Evolutionary conservation across 345 rosid species (phyloP).

Genomic region (Brassica rapa): DNA sequence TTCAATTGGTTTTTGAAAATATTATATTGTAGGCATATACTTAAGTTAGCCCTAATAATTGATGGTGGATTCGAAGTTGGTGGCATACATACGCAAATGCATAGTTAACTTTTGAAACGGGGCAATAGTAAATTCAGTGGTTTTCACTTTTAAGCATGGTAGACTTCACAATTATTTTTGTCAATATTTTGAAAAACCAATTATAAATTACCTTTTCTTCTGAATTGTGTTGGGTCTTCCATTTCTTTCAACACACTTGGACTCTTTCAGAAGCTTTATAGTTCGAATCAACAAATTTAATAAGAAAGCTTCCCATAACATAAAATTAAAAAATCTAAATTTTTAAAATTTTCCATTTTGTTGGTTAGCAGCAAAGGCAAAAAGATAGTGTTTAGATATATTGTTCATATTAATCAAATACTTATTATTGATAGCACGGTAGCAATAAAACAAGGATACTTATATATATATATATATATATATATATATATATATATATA

Average conservation of each 20-base stretch:
- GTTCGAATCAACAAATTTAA: not conserved
- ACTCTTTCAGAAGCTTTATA: not conserved
- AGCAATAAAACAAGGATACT: constrained; percentile 3
- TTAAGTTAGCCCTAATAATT: not conserved
- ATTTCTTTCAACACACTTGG: not conserved
- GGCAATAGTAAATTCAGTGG: not conserved
- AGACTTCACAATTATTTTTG: not conserved
- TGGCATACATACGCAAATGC: not conserved
- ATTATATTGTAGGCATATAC: not conserved
- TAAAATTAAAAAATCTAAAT: not conserved
- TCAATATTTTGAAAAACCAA: not conserved
- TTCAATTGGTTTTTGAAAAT: not conserved
- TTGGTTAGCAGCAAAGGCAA: constrained; percentile 13
- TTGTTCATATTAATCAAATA: constrained; percentile 15
- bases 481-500: too few species aligned
- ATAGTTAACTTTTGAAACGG: not conserved
- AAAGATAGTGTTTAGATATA: not conserved
- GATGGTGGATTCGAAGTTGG: constrained; percentile 15
- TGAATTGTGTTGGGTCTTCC: not conserved
- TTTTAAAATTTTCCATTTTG: not conserved
- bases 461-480: too few species aligned
- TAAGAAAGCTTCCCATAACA: not conserved
- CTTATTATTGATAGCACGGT: constrained; percentile 11
- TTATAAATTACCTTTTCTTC: not conserved
- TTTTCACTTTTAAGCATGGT: not conserved